phyloP scores from a whole-genome alignment of 2,329 filamentous ascomycete species.

The Mariannaea sp. region DNA sequence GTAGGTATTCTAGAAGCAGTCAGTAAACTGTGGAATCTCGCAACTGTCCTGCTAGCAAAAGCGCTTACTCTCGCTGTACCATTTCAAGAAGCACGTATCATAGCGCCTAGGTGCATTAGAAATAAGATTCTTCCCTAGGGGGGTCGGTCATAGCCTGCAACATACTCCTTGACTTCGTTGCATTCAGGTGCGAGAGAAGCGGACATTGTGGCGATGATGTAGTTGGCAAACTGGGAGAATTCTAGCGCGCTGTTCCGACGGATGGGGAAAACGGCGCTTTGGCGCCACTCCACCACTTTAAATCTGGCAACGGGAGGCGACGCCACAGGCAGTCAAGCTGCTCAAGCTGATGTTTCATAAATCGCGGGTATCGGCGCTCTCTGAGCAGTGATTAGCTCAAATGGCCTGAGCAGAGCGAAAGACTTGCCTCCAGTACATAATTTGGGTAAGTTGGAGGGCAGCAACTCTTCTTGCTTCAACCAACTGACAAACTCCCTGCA shows the following conservation, averaged over 20 bases:
- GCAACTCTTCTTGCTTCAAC: no score
- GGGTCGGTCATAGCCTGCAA: background rate
- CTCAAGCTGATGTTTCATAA: no score
- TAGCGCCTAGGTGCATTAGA: slow-evolving; percentile 68
- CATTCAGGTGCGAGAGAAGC: slow-evolving; percentile 93
- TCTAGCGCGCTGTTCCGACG: slow-evolving; percentile 19
- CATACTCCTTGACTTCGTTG: slow-evolving; percentile 93
- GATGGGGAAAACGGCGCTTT: slow-evolving; percentile 21
- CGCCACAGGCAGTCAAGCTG: background rate
- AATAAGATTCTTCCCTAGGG: background rate
- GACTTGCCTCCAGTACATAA: no score
- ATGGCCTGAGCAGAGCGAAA: no score
- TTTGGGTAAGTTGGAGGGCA: no score
- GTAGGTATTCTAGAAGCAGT: slow-evolving; percentile 74
- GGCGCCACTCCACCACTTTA: slow-evolving; percentile 25
- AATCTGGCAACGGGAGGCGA: slow-evolving; percentile 4
- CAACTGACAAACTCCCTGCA: no score
- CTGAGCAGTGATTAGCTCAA: no score
- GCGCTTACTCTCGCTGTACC: slow-evolving; percentile 94
- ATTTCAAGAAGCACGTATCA: slow-evolving; percentile 96
- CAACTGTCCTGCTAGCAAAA: slow-evolving; percentile 24
- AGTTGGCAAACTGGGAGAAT: slow-evolving; percentile 27
- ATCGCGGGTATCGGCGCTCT: background rate
- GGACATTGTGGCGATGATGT: slow-evolving; percentile 67
- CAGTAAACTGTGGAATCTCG: slow-evolving; percentile 12